These are phyloP conservation scores for Microbotryum saponariae DNA, from an alignment of 1,284 basidiomycete genomes.

Conservation along the genomic window DNA sequence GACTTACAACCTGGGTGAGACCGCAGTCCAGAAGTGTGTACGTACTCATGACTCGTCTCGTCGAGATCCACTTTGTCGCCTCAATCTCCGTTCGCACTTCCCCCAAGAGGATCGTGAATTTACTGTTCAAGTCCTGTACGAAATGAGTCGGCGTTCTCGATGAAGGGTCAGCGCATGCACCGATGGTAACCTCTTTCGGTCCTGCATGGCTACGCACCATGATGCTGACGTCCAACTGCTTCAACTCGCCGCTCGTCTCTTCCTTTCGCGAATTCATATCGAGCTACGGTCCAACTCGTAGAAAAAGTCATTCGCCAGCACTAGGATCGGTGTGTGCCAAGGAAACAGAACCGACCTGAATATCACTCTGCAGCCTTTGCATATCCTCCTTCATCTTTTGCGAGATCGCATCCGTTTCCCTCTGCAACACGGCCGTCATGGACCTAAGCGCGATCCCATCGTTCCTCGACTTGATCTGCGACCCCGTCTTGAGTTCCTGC, in stretches of 20 bases:
- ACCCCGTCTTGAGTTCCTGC: slow-evolving; percentile 81
- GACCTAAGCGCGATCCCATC: slow-evolving; percentile 73
- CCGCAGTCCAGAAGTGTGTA: not conserved
- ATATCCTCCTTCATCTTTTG: slow-evolving; percentile 94
- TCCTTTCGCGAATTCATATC: slow-evolving; percentile 90
- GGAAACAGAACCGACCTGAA: slow-evolving; percentile 22
- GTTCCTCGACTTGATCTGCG: slow-evolving; percentile 72
- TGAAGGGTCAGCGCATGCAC: too few relatives aligned
- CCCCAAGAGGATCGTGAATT: slow-evolving; percentile 71
- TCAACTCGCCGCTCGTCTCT: slow-evolving; percentile 81
- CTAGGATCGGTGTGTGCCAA: not conserved
- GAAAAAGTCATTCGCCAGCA: not conserved
- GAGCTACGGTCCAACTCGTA: slow-evolving; percentile 56
- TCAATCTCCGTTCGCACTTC: slow-evolving; percentile 55
- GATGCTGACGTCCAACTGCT: slow-evolving; percentile 76
- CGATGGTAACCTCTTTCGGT: not conserved
- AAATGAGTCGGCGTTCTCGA: not conserved
- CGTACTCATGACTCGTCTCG: not conserved
- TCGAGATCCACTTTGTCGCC: slow-evolving; percentile 34
- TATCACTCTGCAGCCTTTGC: slow-evolving; percentile 80
- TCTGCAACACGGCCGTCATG: slow-evolving; percentile 64
- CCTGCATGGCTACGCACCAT: slow-evolving; percentile 54
- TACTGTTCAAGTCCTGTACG: slow-evolving; percentile 70
- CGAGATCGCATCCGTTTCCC: slow-evolving; percentile 79
- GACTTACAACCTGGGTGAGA: too few relatives aligned